These are phyloP conservation scores for Irpex sp. DNA, from an alignment of 1,284 basidiomycete species.

Conservation along the genomic window DNA sequence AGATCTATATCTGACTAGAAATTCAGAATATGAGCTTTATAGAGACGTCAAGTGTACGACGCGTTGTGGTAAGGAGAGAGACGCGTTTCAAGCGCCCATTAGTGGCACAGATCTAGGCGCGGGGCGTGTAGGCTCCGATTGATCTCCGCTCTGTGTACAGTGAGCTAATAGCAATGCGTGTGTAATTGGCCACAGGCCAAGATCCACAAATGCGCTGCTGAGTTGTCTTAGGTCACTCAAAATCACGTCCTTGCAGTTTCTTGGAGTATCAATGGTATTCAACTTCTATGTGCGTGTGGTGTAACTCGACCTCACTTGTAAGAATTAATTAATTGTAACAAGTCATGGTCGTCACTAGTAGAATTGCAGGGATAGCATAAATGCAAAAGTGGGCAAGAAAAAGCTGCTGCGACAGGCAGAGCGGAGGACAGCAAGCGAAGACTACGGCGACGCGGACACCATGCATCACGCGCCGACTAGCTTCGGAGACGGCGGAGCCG, in stretches of 20 bases:
- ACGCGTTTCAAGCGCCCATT: background rate
- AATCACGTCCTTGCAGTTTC: background rate
- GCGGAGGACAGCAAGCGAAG: background rate
- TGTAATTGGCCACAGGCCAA: background rate
- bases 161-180: background rate
- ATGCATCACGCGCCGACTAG: background rate
- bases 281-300: background rate
- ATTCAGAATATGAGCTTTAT: background rate
- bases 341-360: background rate
- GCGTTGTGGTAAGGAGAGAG: background rate
- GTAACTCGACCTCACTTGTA: background rate
- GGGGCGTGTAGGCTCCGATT: background rate
- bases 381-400: background rate
- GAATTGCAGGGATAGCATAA: background rate
- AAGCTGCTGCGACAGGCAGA: background rate
- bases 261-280: background rate
- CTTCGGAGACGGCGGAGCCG: conserved; percentile 7
- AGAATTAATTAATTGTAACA: background rate
- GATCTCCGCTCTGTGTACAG: background rate
- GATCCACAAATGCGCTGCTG: too few relatives aligned
- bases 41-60: too few relatives aligned
- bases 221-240: too few relatives aligned
- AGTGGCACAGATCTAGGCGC: background rate
- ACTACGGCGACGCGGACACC: background rate
- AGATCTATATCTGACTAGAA: background rate